A percentile compares a stretch with the other conserved stretches of the same genome.
phyloP scores from a whole-genome alignment of 2,329 filamentous ascomycete species.

The Aspergillus caelatus region DNA sequence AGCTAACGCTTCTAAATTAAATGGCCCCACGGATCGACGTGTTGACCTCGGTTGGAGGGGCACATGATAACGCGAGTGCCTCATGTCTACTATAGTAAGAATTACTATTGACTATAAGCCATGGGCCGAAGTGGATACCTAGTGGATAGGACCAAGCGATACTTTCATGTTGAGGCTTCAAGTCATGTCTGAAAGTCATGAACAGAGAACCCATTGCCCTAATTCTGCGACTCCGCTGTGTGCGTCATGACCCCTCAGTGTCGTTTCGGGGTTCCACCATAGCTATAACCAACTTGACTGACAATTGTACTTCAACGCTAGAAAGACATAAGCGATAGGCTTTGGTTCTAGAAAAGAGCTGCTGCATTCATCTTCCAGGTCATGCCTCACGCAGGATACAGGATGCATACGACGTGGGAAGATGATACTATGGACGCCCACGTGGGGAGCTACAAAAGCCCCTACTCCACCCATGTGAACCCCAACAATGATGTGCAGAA shows the following conservation, averaged over 20 bases:
- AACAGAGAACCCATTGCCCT: background rate
- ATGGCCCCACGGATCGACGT: constrained; percentile 10
- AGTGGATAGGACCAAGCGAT: background rate
- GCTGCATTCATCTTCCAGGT: background rate
- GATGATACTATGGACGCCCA: background rate
- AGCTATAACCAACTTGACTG: too few relatives aligned
- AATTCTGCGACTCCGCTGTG: background rate
- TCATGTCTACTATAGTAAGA: background rate
- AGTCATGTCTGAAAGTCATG: background rate
- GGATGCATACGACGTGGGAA: background rate
- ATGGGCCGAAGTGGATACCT: background rate
- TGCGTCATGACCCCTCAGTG: too few relatives aligned
- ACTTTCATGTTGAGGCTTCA: background rate
- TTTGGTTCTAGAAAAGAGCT: background rate
- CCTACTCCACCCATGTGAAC: background rate
- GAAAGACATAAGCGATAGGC: too few relatives aligned
- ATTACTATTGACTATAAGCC: background rate
- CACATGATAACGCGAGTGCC: constrained; percentile 2
- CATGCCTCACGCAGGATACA: background rate
- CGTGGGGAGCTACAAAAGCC: background rate
- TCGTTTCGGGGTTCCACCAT: too few relatives aligned
- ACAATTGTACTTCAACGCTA: too few relatives aligned
- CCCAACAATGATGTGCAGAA: background rate
- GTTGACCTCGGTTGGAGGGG: constrained; percentile 8
- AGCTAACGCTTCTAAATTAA: background rate